Evolutionary conservation across 148 eudicot species (phyloP).

Genomic region (Mesembryanthemum crystallinum): DNA sequence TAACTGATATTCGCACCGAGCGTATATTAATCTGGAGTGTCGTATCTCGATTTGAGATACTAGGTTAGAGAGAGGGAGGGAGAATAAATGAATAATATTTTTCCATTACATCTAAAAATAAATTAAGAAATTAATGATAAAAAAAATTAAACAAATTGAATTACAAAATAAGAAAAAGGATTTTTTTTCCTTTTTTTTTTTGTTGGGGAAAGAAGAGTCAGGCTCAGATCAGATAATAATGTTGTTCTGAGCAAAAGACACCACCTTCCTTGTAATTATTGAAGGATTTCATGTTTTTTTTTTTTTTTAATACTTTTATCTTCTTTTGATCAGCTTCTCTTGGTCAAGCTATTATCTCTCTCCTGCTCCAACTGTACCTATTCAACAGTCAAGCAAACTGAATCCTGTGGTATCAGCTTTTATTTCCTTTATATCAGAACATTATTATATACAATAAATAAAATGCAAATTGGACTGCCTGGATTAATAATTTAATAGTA

Average conservation of each 20-base stretch:
- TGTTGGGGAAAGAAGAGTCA: conserved; percentile 18
- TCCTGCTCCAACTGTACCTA: conserved; percentile 40
- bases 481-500: background rate
- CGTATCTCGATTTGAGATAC: background rate
- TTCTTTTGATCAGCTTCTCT: conserved; percentile 18
- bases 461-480: conserved; percentile 8
- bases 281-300: background rate
- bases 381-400: conserved; percentile 79
- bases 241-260: conserved; percentile 46
- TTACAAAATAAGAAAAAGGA: conserved; percentile 7
- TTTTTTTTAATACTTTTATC: background rate
- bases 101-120: background rate
- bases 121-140: conserved; percentile 5
- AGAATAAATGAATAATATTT: conserved; percentile 10
- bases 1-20: background rate
- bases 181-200: conserved; percentile 30
- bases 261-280: conserved; percentile 27
- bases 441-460: background rate
- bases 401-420: conserved; percentile 31
- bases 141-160: conserved; percentile 23
- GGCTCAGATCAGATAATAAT: conserved; percentile 41
- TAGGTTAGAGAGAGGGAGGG: conserved; percentile 31
- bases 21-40: background rate
- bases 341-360: conserved; percentile 24
- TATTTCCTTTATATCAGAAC: background rate